Percentiles rank a stretch among this genome's conserved stretches.
These are phyloP conservation scores for Ceratocystis colombiana DNA, from an alignment of 2,329 filamentous ascomycete species.

Conservation along the genomic window DNA sequence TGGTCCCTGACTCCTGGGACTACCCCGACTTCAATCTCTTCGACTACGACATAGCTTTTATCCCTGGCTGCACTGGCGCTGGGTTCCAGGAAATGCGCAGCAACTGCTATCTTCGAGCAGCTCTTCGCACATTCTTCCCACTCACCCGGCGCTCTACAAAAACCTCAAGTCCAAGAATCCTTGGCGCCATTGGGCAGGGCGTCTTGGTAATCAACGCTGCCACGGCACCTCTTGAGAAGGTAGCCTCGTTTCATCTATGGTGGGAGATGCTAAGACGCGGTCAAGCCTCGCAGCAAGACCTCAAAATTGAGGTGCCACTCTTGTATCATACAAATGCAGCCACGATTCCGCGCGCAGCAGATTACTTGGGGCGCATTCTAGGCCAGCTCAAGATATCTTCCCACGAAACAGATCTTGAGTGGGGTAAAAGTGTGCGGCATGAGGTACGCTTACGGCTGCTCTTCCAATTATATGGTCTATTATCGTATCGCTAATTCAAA, in stretches of 20 bases:
- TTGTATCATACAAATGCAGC: slow-evolving; percentile 21
- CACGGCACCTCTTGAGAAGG: slow-evolving; percentile 16
- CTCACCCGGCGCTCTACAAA: slow-evolving; percentile 20
- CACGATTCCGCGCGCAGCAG: slow-evolving; percentile 15
- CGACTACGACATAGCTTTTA: slow-evolving; percentile 20
- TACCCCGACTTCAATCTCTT: slow-evolving; percentile 18
- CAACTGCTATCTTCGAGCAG: slow-evolving; percentile 14
- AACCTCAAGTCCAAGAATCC: slow-evolving; percentile 6
- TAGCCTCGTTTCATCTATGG: slow-evolving; percentile 18
- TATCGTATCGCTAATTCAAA: neutral
- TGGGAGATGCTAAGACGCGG: slow-evolving; percentile 24
- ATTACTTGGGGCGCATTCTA: slow-evolving; percentile 15
- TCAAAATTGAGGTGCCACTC: slow-evolving; percentile 18
- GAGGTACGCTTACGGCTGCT: neutral
- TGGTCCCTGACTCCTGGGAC: slow-evolving; percentile 15
- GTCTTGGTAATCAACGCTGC: slow-evolving; percentile 22
- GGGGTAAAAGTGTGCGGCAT: slow-evolving; percentile 1
- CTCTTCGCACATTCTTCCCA: slow-evolving; percentile 16
- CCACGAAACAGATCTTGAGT: slow-evolving; percentile 4
- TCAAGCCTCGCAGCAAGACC: slow-evolving; percentile 18
- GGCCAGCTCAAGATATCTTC: slow-evolving; percentile 4
- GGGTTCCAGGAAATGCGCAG: slow-evolving; percentile 21
- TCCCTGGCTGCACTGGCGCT: slow-evolving; percentile 18
- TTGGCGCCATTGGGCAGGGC: slow-evolving; percentile 22
- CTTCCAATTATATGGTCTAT: neutral